Percentiles rank a stretch among this genome's conserved stretches.
Evolutionary conservation across 2,329 filamentous ascomycete genomes (phyloP).

Genomic region (Escovopsis weberi): DNA sequence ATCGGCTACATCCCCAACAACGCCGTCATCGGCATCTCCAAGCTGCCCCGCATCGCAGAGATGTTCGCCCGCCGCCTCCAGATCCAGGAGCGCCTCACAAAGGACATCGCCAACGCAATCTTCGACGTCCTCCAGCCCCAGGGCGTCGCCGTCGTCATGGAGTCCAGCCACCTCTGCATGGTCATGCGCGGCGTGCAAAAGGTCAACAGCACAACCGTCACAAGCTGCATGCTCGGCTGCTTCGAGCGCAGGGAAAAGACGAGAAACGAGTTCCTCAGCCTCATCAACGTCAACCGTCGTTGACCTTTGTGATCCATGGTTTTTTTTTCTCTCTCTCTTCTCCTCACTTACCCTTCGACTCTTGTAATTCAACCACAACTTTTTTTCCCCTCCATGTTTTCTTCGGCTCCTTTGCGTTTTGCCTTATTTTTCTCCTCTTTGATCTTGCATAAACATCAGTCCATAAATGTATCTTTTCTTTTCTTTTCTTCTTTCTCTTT

Average conservation of each 20-base stretch:
- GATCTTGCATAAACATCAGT: no score
- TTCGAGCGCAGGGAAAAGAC: conserved; percentile 90
- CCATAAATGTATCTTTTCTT: no score
- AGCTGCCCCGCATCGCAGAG: conserved; percentile 87
- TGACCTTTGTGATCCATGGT: not conserved
- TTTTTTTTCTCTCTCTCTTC: no score
- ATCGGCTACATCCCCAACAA: conserved; percentile 93
- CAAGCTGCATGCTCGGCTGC: conserved; percentile 93
- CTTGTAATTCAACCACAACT: no score
- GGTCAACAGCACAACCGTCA: conserved; percentile 73
- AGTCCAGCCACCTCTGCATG: conserved; percentile 94
- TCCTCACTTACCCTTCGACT: no score
- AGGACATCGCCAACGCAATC: conserved; percentile 87
- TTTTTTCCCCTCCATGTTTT: no score
- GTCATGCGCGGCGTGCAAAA: conserved; percentile 98
- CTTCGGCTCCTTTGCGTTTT: no score
- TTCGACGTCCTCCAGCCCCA: conserved; percentile 87
- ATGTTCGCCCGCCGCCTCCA: conserved; percentile 92
- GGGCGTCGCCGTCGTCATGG: conserved; percentile 94
- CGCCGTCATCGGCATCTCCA: conserved; percentile 87
- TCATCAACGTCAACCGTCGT: conserved; percentile 33
- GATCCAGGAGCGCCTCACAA: conserved; percentile 91
- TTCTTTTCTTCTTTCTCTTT: no score
- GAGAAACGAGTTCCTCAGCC: conserved; percentile 83
- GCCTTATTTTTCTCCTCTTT: no score